Conservation (phyloP, 169 alveolate genomes). For the Plasmodium cynomolgi region DNA sequence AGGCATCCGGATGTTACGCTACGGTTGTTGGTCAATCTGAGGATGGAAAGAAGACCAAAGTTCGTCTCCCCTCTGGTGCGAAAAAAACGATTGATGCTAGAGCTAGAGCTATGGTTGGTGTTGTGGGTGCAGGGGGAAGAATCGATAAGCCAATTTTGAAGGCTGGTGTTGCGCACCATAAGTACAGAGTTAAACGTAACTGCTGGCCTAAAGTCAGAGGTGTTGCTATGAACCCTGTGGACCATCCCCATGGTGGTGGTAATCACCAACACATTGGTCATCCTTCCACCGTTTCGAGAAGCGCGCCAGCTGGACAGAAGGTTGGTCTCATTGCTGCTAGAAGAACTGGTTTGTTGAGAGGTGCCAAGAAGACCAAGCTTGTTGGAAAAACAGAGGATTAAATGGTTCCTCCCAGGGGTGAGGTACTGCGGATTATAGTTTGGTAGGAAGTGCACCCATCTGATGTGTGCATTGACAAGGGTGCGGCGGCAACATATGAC, state of each 20-base stretch:
- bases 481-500: not conserved
- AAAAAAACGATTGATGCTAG: conserved; percentile 93
- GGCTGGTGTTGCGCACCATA: conserved; percentile 99
- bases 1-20: conserved; percentile 98
- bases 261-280: conserved; percentile 99
- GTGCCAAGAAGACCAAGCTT: conserved; percentile 93
- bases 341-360: conserved; percentile 99
- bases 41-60: conserved; percentile 97
- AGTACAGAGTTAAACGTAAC: conserved; percentile 98
- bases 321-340: conserved; percentile 99
- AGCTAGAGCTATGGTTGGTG: conserved; percentile 98
- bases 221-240: conserved; percentile 99
- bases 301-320: conserved; percentile 99
- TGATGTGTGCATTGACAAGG: not conserved
- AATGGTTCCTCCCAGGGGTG: not conserved
- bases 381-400: conserved; percentile 75
- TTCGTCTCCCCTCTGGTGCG: conserved; percentile 98
- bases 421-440: not conserved
- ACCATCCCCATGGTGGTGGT: conserved; percentile 99
- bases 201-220: conserved; percentile 99
- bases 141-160: conserved; percentile 99
- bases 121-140: conserved; percentile 99
- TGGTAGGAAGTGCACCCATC: no score
- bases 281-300: conserved; percentile 98
- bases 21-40: conserved; percentile 96